These are phyloP conservation scores for Astrothelium macrocarpum DNA, from an alignment of 495 filamentous ascomycete species.

Conservation along the genomic window DNA sequence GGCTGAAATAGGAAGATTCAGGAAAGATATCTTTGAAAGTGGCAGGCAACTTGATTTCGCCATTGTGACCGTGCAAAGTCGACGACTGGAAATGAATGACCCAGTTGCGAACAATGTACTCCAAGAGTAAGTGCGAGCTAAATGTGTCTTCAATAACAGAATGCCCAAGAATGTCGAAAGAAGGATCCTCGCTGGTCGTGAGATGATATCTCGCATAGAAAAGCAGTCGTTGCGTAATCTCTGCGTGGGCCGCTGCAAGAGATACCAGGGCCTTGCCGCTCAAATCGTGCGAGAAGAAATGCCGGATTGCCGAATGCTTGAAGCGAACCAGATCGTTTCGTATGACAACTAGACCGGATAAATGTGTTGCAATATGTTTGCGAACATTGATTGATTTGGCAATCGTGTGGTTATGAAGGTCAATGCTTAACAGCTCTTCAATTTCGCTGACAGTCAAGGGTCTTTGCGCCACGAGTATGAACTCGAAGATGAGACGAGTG, in stretches of 20 bases:
- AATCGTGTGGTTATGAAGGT: neutral
- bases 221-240: neutral
- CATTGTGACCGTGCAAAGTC: neutral
- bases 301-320: constrained; percentile 1
- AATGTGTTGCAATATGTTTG: neutral
- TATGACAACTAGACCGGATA: neutral
- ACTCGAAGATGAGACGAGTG: neutral
- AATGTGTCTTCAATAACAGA: neutral
- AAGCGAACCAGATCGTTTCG: neutral
- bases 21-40: neutral
- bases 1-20: neutral
- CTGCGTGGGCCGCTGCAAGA: neutral
- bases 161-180: neutral
- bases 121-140: neutral
- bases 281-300: neutral
- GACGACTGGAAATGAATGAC: neutral
- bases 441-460: constrained; percentile 1
- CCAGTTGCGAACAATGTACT: neutral
- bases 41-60: neutral
- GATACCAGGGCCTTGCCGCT: neutral
- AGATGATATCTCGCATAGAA: neutral
- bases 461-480: neutral
- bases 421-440: neutral
- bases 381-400: neutral
- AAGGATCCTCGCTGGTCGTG: neutral